A percentile compares a stretch with the other conserved stretches of the same genome.
Evolutionary conservation across 345 rosid species (phyloP).

Genomic region (Combretum micranthum): DNA sequence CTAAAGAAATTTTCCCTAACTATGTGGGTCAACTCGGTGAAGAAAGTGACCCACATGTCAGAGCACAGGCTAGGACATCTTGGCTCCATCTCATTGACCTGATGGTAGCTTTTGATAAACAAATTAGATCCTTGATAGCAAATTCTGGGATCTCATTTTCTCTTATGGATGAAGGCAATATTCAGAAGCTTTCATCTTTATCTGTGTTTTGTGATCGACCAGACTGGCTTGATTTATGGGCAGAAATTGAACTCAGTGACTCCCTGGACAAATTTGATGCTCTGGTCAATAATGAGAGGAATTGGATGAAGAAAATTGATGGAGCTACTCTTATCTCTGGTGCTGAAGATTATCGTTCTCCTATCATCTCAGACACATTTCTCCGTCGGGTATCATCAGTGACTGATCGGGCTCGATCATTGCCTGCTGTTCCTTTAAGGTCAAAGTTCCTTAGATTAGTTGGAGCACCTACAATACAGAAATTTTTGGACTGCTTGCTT

Average conservation of each 20-base stretch:
- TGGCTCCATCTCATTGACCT: conserved; percentile 90
- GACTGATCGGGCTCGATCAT: conserved; percentile 60
- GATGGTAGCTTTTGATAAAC: conserved; percentile 84
- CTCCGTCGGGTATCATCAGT: conserved; percentile 49
- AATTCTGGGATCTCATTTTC: conserved; percentile 73
- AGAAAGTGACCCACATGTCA: conserved; percentile 28
- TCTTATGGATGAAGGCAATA: conserved; percentile 59
- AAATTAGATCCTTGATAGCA: conserved; percentile 58
- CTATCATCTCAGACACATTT: conserved; percentile 47
- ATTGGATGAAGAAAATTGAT: conserved; percentile 67
- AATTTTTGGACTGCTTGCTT: conserved; percentile 59
- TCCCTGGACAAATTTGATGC: conserved; percentile 50
- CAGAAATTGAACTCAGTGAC: conserved; percentile 70
- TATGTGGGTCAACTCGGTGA: conserved; percentile 57
- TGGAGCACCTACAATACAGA: conserved; percentile 49
- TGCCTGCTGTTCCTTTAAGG: conserved; percentile 51
- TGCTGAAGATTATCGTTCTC: conserved; percentile 59
- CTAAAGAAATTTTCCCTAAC: conserved; percentile 63
- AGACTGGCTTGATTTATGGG: conserved; percentile 93
- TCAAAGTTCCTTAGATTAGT: conserved; percentile 69
- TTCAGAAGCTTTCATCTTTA: conserved; percentile 64
- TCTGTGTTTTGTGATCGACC: conserved; percentile 84
- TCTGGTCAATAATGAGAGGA: conserved; percentile 52
- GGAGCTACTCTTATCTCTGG: conserved; percentile 44
- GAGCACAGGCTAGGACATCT: conserved; percentile 52